Conservation (phyloP, 306 rosid genomes). For the Prunus davidiana region DNA sequence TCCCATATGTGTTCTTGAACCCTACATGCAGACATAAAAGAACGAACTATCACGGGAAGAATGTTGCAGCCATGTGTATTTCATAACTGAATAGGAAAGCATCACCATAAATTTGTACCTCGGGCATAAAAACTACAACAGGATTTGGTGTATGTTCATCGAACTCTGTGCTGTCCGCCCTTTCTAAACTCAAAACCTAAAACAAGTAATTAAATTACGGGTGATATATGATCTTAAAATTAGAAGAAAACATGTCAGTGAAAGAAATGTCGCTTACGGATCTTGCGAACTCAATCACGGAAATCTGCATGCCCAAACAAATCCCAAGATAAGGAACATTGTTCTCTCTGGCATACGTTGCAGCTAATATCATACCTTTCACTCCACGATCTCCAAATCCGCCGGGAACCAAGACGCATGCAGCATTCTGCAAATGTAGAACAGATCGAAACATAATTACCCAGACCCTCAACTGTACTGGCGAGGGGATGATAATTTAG, state of each 20-base stretch:
- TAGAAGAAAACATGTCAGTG: slow-evolving; percentile 19
- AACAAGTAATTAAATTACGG: slow-evolving; percentile 25
- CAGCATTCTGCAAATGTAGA: slow-evolving; percentile 63
- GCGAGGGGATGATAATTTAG: slow-evolving; percentile 6
- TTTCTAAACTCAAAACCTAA: slow-evolving; percentile 88
- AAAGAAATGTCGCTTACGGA: slow-evolving; percentile 56
- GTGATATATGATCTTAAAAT: slow-evolving; percentile 2
- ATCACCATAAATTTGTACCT: slow-evolving; percentile 44
- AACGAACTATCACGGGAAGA: neutral
- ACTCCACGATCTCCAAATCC: slow-evolving; percentile 99
- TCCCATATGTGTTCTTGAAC: slow-evolving; percentile 96
- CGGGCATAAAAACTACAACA: slow-evolving; percentile 98
- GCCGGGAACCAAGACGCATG: slow-evolving; percentile 96
- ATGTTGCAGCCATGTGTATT: slow-evolving; percentile 2
- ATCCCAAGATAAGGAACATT: slow-evolving; percentile 93
- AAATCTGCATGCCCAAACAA: slow-evolving; percentile 98
- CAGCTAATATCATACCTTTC: slow-evolving; percentile 91
- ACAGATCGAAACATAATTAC: neutral
- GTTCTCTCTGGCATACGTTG: slow-evolving; percentile 96
- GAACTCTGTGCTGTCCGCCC: slow-evolving; percentile 83
- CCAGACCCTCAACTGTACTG: slow-evolving; percentile 3
- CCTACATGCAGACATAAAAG: slow-evolving; percentile 41
- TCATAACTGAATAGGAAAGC: neutral
- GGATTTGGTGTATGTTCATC: slow-evolving; percentile 73
- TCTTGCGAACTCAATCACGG: slow-evolving; percentile 94